Percentiles rank a stretch among this genome's conserved stretches.
Conservation (phyloP, 352 stramenopile species). For the Thraustochytrium striatum region DNA sequence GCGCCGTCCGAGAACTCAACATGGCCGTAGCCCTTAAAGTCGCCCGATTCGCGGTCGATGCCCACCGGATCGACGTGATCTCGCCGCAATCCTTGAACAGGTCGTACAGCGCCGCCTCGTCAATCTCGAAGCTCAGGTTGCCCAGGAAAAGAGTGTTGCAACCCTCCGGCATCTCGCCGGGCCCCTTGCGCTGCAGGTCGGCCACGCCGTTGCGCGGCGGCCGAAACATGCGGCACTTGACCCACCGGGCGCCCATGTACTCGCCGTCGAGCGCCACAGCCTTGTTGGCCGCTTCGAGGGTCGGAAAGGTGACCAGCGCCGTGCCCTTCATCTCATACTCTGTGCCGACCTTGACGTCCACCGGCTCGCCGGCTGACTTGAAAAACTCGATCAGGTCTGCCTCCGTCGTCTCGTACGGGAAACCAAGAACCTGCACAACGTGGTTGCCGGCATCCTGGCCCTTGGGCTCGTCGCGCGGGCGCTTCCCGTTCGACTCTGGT, state of each 20-base stretch:
- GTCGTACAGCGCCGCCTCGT: slow-evolving; percentile 85
- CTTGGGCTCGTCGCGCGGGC: slow-evolving; percentile 20
- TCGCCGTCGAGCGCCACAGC: slow-evolving; percentile 84
- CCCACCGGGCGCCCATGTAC: slow-evolving; percentile 87
- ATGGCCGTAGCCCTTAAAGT: slow-evolving; percentile 97
- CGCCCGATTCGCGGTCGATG: slow-evolving; percentile 90
- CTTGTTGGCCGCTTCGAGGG: slow-evolving; percentile 65
- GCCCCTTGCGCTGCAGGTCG: slow-evolving; percentile 67
- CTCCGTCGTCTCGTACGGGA: slow-evolving; percentile 89
- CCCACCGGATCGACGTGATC: slow-evolving; percentile 87
- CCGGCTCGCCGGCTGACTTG: slow-evolving; percentile 79
- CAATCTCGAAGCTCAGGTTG: slow-evolving; percentile 92
- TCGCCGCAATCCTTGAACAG: slow-evolving; percentile 90
- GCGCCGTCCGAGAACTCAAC: slow-evolving; percentile 93
- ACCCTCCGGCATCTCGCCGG: slow-evolving; percentile 84
- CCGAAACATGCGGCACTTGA: slow-evolving; percentile 80
- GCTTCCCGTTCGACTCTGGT: slow-evolving; percentile 54
- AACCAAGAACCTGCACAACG: slow-evolving; percentile 80
- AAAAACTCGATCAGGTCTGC: slow-evolving; percentile 91
- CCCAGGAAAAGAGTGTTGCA: slow-evolving; percentile 95
- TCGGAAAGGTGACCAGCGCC: slow-evolving; percentile 88
- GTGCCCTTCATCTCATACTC: slow-evolving; percentile 84
- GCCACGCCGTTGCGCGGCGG: slow-evolving; percentile 50
- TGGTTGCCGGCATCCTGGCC: slow-evolving; percentile 61
- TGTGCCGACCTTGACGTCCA: slow-evolving; percentile 65